These are phyloP conservation scores for Chionographis japonica DNA, from an alignment of 106 monocot species.

Conservation along the genomic window DNA sequence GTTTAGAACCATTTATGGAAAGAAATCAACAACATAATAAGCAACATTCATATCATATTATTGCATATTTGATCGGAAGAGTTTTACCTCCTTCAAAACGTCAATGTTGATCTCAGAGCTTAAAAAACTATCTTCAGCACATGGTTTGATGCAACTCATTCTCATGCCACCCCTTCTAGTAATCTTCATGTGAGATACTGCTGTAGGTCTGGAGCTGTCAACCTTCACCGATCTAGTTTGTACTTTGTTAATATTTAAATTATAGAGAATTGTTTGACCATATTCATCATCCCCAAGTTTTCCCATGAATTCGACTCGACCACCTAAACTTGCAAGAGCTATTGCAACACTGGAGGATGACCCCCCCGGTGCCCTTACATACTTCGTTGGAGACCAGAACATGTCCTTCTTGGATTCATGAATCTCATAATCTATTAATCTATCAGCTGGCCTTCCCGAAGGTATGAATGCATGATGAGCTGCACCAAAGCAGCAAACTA, in stretches of 20 bases:
- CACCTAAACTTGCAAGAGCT: constrained; percentile 73
- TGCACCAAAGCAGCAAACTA: constrained; percentile 87
- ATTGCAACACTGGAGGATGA: constrained; percentile 72
- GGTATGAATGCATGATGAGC: constrained; percentile 80
- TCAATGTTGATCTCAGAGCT: constrained; percentile 69
- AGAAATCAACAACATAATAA: not conserved
- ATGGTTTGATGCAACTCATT: constrained; percentile 34
- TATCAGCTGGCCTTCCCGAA: constrained; percentile 72
- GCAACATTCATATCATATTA: not conserved
- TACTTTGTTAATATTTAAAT: constrained; percentile 66
- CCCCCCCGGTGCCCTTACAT: constrained; percentile 83
- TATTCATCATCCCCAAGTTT: constrained; percentile 85
- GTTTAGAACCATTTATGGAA: constrained; percentile 3
- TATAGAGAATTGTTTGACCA: constrained; percentile 59
- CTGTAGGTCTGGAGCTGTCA: constrained; percentile 44
- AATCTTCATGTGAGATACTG: constrained; percentile 79
- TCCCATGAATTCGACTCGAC: constrained; percentile 81
- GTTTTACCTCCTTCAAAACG: constrained; percentile 70
- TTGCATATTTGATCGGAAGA: not conserved
- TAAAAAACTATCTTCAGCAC: constrained; percentile 70
- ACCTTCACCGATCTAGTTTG: constrained; percentile 64
- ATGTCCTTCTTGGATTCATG: constrained; percentile 60
- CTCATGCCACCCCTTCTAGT: constrained; percentile 43
- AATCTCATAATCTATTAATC: constrained; percentile 73
- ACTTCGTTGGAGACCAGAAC: constrained; percentile 69